A percentile compares a stretch with the other conserved stretches of the same genome.
Evolutionary conservation across 257 asterid species (phyloP).

Genomic region (Solanum acaule): DNA sequence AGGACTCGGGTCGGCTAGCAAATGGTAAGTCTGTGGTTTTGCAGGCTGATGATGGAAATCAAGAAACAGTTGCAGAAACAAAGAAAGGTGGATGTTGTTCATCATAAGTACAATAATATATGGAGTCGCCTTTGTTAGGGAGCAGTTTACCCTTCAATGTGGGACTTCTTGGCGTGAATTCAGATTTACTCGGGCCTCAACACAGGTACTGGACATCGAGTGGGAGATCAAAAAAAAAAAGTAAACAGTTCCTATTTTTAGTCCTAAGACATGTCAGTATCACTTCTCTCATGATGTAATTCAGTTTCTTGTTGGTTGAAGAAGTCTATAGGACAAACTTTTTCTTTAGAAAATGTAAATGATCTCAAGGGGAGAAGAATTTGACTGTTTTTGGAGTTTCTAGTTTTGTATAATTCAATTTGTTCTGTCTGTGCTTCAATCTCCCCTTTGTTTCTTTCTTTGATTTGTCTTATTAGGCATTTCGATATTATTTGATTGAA

Average conservation of each 20-base stretch:
- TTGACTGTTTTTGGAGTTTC: neutral
- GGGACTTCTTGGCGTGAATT: neutral
- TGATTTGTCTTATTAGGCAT: neutral
- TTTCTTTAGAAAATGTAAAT: neutral
- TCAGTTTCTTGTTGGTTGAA: neutral
- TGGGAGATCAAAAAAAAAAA: neutral
- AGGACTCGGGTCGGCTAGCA: slow-evolving; percentile 3
- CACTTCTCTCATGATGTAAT: neutral
- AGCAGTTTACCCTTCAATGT: neutral
- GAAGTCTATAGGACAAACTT: neutral
- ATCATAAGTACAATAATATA: neutral
- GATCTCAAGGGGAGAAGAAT: neutral
- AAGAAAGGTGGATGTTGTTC: slow-evolving; percentile 12
- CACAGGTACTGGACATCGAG: neutral
- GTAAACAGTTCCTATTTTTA: neutral
- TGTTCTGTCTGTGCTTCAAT: neutral
- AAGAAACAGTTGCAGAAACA: slow-evolving; percentile 1
- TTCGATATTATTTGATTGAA: neutral
- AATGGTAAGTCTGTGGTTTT: slow-evolving; percentile 13
- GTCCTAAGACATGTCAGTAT: neutral
- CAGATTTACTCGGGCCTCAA: neutral
- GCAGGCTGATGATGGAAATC: slow-evolving; percentile 3
- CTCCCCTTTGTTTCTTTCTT: no score
- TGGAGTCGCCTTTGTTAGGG: neutral
- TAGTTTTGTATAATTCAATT: neutral